phyloP scores from a whole-genome alignment of 306 rosid genomes.

The Gastrolobium villosum region DNA sequence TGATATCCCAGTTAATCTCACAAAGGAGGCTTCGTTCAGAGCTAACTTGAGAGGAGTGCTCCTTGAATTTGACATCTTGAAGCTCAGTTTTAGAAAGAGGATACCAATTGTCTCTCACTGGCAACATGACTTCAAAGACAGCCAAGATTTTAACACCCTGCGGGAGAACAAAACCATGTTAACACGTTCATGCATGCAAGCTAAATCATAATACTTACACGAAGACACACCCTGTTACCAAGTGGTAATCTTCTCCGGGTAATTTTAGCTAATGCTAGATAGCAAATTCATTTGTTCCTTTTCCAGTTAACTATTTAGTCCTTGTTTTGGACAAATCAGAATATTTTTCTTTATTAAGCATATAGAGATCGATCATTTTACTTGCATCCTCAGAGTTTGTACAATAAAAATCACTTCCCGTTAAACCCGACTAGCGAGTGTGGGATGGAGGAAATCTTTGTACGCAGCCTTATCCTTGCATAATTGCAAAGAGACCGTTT shows the following conservation, averaged over 20 bases:
- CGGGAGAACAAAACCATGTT: slow-evolving; percentile 14
- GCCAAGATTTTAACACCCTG: slow-evolving; percentile 16
- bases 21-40: neutral
- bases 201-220: neutral
- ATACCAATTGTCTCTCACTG: neutral
- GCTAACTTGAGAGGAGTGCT: slow-evolving; percentile 23
- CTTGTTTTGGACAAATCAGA: too few relatives aligned
- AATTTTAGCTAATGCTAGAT: too few relatives aligned
- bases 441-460: too few relatives aligned
- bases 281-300: too few relatives aligned
- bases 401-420: too few relatives aligned
- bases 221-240: neutral
- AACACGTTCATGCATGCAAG: slow-evolving; percentile 21
- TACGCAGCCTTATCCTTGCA: too few relatives aligned
- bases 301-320: too few relatives aligned
- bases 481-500: too few relatives aligned
- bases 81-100: neutral
- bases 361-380: neutral
- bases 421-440: too few relatives aligned
- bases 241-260: neutral
- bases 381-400: neutral
- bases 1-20: slow-evolving; percentile 42
- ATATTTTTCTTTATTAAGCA: too few relatives aligned
- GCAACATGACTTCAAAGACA: neutral
- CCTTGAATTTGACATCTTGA: slow-evolving; percentile 30